Evolutionary conservation across 2,329 filamentous ascomycete genomes (phyloP).

Genomic region (Pseudogymnoascus sp.): DNA sequence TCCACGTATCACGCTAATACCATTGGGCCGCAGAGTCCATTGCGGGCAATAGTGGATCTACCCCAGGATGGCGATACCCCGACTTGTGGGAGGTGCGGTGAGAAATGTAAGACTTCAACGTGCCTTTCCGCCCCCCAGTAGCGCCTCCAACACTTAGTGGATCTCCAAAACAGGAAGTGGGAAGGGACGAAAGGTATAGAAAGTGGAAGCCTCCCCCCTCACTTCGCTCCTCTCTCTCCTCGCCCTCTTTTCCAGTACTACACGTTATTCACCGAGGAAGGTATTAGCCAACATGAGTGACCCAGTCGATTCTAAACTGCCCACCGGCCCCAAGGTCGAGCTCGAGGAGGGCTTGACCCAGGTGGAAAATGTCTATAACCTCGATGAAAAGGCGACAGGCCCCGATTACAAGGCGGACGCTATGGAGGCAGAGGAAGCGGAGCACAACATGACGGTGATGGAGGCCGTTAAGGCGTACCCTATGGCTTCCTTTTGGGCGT

Average conservation of each 20-base stretch:
- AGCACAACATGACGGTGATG: slow-evolving; percentile 41
- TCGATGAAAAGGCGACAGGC: slow-evolving; percentile 15
- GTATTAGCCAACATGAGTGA: slow-evolving; percentile 14
- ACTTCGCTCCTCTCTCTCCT: neutral
- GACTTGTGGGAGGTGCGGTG: neutral
- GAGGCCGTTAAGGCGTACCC: slow-evolving; percentile 43
- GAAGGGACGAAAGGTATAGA: neutral
- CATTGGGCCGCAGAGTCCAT: neutral
- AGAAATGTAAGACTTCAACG: neutral
- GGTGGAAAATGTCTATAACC: neutral
- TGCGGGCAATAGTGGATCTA: neutral
- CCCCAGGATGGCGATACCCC: neutral
- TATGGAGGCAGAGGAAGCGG: slow-evolving; percentile 43
- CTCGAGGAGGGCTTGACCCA: slow-evolving; percentile 17
- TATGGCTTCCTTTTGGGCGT: slow-evolving; percentile 37
- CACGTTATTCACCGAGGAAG: slow-evolving; percentile 6
- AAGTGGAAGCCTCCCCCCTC: neutral
- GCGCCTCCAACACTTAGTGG: neutral
- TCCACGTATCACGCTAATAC: neutral
- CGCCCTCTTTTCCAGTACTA: neutral
- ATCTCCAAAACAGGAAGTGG: neutral
- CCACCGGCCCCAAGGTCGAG: slow-evolving; percentile 14
- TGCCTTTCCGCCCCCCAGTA: neutral
- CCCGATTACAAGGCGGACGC: neutral
- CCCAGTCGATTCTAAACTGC: slow-evolving; percentile 12